phyloP scores from a whole-genome alignment of 1,284 basidiomycete genomes.

The Malassezia dermatis region DNA sequence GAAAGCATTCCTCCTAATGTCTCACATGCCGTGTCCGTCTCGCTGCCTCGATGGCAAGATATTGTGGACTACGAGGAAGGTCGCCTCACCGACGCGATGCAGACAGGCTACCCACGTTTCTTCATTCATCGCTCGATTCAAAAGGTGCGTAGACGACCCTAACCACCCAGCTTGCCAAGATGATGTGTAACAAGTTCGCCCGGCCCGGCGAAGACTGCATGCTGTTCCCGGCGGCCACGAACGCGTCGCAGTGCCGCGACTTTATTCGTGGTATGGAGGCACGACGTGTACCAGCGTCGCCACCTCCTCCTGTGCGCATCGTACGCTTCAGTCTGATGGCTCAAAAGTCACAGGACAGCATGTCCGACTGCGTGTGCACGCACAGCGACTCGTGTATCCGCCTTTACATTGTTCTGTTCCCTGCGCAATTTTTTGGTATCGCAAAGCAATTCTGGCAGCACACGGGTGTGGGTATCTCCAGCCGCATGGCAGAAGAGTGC shows the following conservation, averaged over 20 bases:
- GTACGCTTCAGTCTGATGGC: conserved; percentile 32
- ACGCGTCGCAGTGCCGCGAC: conserved; percentile 35
- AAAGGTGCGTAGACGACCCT: conserved; percentile 55
- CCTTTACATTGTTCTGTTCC: conserved; percentile 66
- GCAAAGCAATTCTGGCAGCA: conserved; percentile 97
- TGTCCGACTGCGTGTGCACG: conserved; percentile 8
- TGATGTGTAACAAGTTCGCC: conserved; percentile 29
- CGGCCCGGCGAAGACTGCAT: conserved; percentile 27
- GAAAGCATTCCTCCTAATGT: conserved; percentile 47
- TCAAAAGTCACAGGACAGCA: neutral
- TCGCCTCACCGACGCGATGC: conserved; percentile 69
- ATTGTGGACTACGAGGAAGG: conserved; percentile 90
- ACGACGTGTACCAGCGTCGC: conserved; percentile 1
- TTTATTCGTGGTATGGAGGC: conserved; percentile 31
- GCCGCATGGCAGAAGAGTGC: conserved; percentile 72
- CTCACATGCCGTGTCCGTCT: conserved; percentile 87
- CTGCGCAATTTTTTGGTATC: conserved; percentile 55
- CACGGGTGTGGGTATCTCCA: conserved; percentile 78
- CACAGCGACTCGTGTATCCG: conserved; percentile 5
- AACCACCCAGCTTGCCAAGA: conserved; percentile 17
- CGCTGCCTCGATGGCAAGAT: conserved; percentile 85
- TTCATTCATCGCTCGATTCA: conserved; percentile 81
- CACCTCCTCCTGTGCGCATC: conserved; percentile 22
- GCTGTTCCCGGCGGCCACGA: conserved; percentile 31
- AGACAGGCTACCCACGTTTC: conserved; percentile 91